Base-by-base conservation (phyloP, 805 yeast species). In the Helenozyma rhizophorensis region DNA sequence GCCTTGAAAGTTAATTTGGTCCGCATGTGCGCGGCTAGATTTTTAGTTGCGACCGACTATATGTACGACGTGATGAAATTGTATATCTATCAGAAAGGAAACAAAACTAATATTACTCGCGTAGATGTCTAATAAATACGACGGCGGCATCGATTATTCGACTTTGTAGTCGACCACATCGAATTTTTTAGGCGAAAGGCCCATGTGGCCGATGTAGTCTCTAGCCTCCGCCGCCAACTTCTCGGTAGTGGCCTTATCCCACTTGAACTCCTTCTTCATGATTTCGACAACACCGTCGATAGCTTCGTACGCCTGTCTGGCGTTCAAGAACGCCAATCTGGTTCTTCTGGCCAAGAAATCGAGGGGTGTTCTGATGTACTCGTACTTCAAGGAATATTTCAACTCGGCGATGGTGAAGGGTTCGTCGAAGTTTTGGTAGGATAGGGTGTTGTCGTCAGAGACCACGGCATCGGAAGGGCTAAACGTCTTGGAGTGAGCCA, bases 291-390 rank as follows among this genome's bases (percentile, higher is more conserved):
- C 95, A 42, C 81, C 83, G 42, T 87, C 94, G 36, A 89, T 79
- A 11, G 94, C 83, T 32, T 65, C 70, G 43, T 79, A 64, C 10
- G 97, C 96, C 44, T 83, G 87, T 58, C 78, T 78, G 25, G 93
- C 85, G 63, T 89, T 89, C 56, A 89, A 70, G 68, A 88, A 90
- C 3, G 96, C 95, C 56, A 86, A 78, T 63, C 97, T 79, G 33
- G 90, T 80, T 72, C 97, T 82, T 71, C 97, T 83, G 36, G 95
- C 86, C 45, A 89, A 70, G 70, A 89, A 87, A 61, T 89, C 97
- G 36, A 81, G 66, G 28, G 96, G 94, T 9, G 89, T 83, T 65
- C 94, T 75, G 26, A 86, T 78, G 59, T 87, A 86, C 67, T 89
- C 97, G 62, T 85, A 75, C 41, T 76, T 66, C 48, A 87, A 70